Evolutionary conservation across 441 rosid genomes (phyloP), one percentile per base, ranked within the genome.

Genomic region (Syzygium syzygioides): DNA sequence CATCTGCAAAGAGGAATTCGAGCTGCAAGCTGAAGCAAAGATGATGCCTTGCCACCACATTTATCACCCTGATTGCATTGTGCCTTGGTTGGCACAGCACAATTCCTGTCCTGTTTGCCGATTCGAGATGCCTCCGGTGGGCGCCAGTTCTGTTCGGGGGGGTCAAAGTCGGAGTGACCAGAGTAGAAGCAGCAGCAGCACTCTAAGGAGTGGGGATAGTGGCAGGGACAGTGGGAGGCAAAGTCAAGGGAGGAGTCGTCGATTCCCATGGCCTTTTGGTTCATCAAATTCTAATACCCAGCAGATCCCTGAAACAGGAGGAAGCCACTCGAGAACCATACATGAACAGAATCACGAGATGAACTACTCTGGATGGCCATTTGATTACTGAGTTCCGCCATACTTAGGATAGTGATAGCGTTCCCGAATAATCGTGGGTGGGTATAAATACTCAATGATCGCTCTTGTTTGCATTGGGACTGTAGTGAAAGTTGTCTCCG

Each of bases 91-190:
- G 85, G 90, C 32, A n/a, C 89, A 5, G 85, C 90, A 89, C 87
- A 89, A 89, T 62, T 89, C 90, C 26, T 89, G 90, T 80, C 90
- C 90, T 20, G 85, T 89, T n/a, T 89, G 90, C 87, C 90, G 90
- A 23, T 86, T 59, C 1, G 87, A 89, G 87, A 60, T 89, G 87
- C 88, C 86, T 76, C 25, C 55, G 4, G 66, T 37, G 26, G 88
- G 88, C 25, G 9, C 83, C 50, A 14, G 52, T 41, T 76, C 83
- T 76, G 83, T 23, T 76, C 53, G 1, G 52, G 83, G 52, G 5
- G n/a, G 9, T 76, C 83, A 76, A 76, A 76, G n/a, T 41, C 14
- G 52, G 83, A 76, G 83, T 76, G 83, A 41, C 52, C 83, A 41
- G 18, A 41, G n/a, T 23, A 23, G 83, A 76, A 41, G 83, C 83